Evolutionary conservation across 805 yeast genomes (phyloP), one percentile per base, ranked within the genome.

Genomic region (Zygotorulaspora florentina): DNA sequence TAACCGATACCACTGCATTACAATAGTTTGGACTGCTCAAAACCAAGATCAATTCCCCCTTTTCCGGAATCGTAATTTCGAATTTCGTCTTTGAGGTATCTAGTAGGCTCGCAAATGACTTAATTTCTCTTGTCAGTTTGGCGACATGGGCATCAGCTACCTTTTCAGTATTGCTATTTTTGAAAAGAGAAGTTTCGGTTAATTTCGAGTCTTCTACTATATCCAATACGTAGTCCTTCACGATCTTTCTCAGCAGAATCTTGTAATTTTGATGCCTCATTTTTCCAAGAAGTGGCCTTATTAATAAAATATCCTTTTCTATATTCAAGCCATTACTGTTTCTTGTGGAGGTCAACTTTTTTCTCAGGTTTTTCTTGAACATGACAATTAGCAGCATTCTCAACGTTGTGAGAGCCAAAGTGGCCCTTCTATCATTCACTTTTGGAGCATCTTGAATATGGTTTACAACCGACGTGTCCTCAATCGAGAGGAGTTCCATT

Each of bases 401-500:
- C 48, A 57, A 57, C 58, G 52, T 63, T 1, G 65, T 52, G n/a
- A 66, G 53, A 20, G 68, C 50, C 13, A 68, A 39, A 42, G 63
- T 61, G 0, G 73, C 74, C 37, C 72, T 59, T 43, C 45, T 55
- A 42, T 68, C 68, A 47, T 69, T 62, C 50, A 76, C 58, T 64
- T 73, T 72, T 68, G 74, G 59, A 2, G 61, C 56, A 37, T 72
- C 76, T 45, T 70, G 75, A 43, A 67, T 69, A 34, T 59, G 67
- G 29, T 62, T 62, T 31, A 68, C 71, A 6, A 62, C 51, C 1
- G 56, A 54, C 13, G 61, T 67, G 12, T 65, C 71, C 15, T 65
- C 70, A 7, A 61, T 69, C 3, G 75, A 69, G 12, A 80, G 73
- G n/a, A 79, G 70, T 50, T 83, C 93, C 40, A 90, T 74, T 60